These are phyloP conservation scores for Cyberlindnera meyerae DNA, from an alignment of 805 yeast genomes.

Conservation along the genomic window DNA sequence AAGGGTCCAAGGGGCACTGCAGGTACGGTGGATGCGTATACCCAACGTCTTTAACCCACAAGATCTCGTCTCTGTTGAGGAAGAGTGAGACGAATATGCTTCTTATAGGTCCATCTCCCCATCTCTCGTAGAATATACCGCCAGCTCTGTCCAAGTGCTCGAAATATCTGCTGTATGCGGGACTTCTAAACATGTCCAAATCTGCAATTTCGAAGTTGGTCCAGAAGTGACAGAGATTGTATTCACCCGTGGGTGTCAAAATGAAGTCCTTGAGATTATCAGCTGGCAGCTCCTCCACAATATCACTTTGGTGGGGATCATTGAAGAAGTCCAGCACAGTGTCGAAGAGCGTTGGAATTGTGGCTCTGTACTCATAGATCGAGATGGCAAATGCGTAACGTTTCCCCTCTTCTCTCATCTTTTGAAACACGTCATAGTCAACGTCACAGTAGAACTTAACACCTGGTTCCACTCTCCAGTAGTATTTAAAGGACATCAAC, in stretches of 20 bases:
- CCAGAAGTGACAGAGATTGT: conserved; percentile 91
- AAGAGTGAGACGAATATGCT: conserved; percentile 76
- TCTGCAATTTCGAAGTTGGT: conserved; percentile 84
- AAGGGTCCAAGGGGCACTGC: conserved; percentile 69
- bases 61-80: conserved; percentile 57
- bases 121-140: conserved; percentile 84
- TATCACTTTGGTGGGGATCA: conserved; percentile 2
- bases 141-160: conserved; percentile 67
- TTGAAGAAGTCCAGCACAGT: conserved; percentile 41
- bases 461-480: conserved; percentile 92
- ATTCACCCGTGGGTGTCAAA: conserved; percentile 60
- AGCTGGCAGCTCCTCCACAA: conserved; percentile 34
- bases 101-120: conserved; percentile 92
- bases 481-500: conserved; percentile 68
- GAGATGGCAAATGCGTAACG: conserved; percentile 73
- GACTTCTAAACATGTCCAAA: conserved; percentile 67
- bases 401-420: conserved; percentile 53
- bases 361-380: conserved; percentile 60
- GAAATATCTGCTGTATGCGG: conserved; percentile 66
- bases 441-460: conserved; percentile 71
- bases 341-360: conserved; percentile 43
- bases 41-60: conserved; percentile 77
- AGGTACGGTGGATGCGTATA: conserved; percentile 72
- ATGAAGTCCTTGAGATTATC: conserved; percentile 67
- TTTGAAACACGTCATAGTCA: conserved; percentile 50